Base-by-base conservation (phyloP, 2,329 filamentous ascomycete genomes). In the Huntiella bhutanensis region DNA sequence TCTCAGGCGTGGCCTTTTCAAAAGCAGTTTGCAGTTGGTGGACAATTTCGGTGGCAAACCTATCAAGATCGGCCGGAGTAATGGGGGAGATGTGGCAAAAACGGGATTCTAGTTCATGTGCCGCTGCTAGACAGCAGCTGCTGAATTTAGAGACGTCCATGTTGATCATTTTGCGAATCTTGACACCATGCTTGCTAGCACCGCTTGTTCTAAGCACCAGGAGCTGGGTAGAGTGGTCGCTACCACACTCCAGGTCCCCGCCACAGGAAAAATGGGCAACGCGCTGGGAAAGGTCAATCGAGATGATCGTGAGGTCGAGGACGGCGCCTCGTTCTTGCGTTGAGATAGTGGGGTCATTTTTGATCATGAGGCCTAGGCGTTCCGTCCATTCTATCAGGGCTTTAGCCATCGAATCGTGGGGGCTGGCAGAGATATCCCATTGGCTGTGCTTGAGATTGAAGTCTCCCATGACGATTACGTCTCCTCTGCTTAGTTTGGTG, bases 241-340 rank as follows among this genome's bases (percentile, higher is more conserved):
- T 44, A n/a, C 42, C 42, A 33, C 33, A 44, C 36, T 44, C 42
- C n/a, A 44, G 33, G 10, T 35, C 33, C 4, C 42, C 16, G 42
- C 28, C 16, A 1, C 2, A 10, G 4, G 34, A 5, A 7, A 35
- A 44, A 2, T 19, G 3, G 10, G 10, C 4, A 6, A 44, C 42
- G 4, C 33, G 34, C 13, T n/a, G 8, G 32, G 28, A 34, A 10
- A 34, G 10, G 42, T 44, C 16, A 10, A 16, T 13, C n/a, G 13
- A 12, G 4, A 17, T 16, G 10, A 39, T 13, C 10, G 37, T 16
- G 2, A 35, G 42, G 33, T 44, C 42, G 10, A 44, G 13, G 8
- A 44, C 32, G 6, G 11, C 42, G 1, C 28, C 42, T 12, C 13
- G 12, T 11, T 44, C 13, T 11, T 36, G 33, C 4, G 42, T 44